Evolutionary conservation across 306 rosid species (phyloP).

Genomic region (Coriaria nepalensis): DNA sequence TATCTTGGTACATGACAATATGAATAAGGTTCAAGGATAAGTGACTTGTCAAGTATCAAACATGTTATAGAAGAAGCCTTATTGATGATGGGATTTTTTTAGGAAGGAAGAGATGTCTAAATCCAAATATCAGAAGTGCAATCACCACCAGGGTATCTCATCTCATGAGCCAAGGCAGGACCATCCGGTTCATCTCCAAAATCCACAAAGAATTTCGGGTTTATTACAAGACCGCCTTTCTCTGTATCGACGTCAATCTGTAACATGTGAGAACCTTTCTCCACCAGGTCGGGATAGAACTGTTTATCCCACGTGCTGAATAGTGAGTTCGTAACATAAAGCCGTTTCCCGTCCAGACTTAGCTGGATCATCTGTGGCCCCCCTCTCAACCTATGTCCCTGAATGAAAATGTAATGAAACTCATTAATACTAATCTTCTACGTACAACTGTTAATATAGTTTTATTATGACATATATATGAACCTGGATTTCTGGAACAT

Average conservation of each 20-base stretch:
- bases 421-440: background rate
- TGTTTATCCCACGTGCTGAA: constrained; percentile 84
- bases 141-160: constrained; percentile 96
- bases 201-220: constrained; percentile 77
- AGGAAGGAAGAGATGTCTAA: constrained; percentile 13
- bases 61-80: too few relatives aligned
- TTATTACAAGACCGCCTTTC: constrained; percentile 62
- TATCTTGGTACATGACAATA: too few relatives aligned
- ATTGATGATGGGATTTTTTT: too few relatives aligned
- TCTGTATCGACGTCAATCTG: constrained; percentile 71
- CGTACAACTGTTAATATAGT: background rate
- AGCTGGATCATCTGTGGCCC: constrained; percentile 95
- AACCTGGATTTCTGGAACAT: constrained; percentile 79
- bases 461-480: constrained; percentile 7
- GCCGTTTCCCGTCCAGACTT: constrained; percentile 81
- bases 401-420: constrained; percentile 8
- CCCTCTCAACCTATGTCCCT: constrained; percentile 71
- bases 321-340: constrained; percentile 79
- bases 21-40: too few relatives aligned
- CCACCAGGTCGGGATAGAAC: constrained; percentile 56
- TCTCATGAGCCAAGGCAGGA: constrained; percentile 93
- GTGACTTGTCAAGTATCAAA: too few relatives aligned
- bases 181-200: constrained; percentile 85
- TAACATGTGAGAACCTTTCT: constrained; percentile 75
- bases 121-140: constrained; percentile 94